Conservation (phyloP, 139 green algal species). For the Chlamydomonas sp. region DNA sequence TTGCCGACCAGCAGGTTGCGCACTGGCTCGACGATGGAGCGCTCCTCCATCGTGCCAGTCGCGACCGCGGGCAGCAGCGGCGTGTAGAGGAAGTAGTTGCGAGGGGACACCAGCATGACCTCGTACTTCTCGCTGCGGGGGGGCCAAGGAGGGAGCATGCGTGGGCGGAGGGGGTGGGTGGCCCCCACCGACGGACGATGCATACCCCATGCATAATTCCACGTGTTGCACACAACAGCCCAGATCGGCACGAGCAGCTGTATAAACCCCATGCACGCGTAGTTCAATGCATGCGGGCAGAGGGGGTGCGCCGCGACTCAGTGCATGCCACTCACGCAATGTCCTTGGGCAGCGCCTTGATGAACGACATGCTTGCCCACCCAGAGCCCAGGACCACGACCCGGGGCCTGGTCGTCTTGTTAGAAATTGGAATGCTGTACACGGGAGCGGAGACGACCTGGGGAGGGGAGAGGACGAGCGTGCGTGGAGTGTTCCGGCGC, state of each 20-base stretch:
- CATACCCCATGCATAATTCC: neutral
- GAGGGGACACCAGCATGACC: slow-evolving; percentile 69
- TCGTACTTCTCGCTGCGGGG: slow-evolving; percentile 58
- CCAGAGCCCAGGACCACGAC: slow-evolving; percentile 83
- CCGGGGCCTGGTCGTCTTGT: slow-evolving; percentile 25
- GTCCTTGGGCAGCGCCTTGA: slow-evolving; percentile 61
- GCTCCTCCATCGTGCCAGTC: slow-evolving; percentile 82
- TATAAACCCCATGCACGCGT: neutral
- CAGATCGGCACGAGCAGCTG: neutral
- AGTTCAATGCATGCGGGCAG: neutral
- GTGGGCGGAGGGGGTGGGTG: neutral
- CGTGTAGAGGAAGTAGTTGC: slow-evolving; percentile 98
- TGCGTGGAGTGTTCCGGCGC: neutral
- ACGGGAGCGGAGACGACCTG: neutral
- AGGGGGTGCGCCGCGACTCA: neutral
- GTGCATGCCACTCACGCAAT: slow-evolving; percentile 35
- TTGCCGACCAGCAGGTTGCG: slow-evolving; percentile 54
- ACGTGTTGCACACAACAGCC: neutral
- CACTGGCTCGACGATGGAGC: slow-evolving; percentile 91
- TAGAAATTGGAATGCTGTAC: neutral
- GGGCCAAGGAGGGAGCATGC: too few relatives aligned
- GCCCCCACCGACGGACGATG: neutral
- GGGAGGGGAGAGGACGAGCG: neutral
- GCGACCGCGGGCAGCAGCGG: slow-evolving; percentile 85
- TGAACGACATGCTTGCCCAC: slow-evolving; percentile 77